A percentile compares a stretch with the other conserved stretches of the same genome.
Evolutionary conservation across 2,329 filamentous ascomycete species (phyloP).

Genomic region (Gaeumannomyces sp.): DNA sequence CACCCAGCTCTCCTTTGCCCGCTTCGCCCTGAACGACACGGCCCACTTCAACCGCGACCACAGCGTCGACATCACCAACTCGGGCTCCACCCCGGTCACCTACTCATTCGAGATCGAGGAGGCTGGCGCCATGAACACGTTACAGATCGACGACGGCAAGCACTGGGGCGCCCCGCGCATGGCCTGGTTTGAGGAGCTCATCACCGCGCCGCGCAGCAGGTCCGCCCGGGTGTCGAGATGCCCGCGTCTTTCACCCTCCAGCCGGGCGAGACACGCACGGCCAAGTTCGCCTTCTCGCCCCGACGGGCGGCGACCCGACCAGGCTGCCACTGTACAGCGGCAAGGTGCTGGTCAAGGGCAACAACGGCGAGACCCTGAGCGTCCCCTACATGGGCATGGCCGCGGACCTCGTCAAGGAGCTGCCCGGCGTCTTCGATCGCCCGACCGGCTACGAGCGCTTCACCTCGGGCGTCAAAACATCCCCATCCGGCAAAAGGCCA

Average conservation of each 20-base stretch:
- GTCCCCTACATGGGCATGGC: conserved; percentile 25
- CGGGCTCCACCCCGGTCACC: conserved; percentile 25
- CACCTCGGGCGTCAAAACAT: neutral
- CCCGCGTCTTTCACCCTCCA: conserved; percentile 18
- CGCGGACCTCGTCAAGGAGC: neutral
- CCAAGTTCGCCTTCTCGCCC: conserved; percentile 22
- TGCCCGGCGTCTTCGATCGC: neutral
- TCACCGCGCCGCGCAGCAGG: conserved; percentile 14
- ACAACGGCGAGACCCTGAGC: conserved; percentile 26
- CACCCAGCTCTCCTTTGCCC: conserved; percentile 30
- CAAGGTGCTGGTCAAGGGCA: conserved; percentile 24
- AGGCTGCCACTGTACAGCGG: conserved; percentile 29
- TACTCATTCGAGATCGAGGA: conserved; percentile 27
- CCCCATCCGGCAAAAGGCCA: conserved; percentile 2
- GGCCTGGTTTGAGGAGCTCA: conserved; percentile 10
- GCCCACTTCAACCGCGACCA: conserved; percentile 28
- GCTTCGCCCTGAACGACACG: conserved; percentile 39
- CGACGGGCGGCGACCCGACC: conserved; percentile 17
- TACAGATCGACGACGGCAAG: conserved; percentile 9
- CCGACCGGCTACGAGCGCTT: neutral
- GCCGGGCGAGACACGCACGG: conserved; percentile 20
- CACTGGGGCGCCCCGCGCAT: conserved; percentile 12
- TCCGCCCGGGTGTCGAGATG: conserved; percentile 10
- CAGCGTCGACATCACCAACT: conserved; percentile 29
- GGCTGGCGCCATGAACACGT: conserved; percentile 31